Percentiles rank a stretch among this genome's conserved stretches.
These are phyloP conservation scores for Intubia oerlemansii DNA, from an alignment of 2,329 filamentous ascomycete species.

Conservation along the genomic window DNA sequence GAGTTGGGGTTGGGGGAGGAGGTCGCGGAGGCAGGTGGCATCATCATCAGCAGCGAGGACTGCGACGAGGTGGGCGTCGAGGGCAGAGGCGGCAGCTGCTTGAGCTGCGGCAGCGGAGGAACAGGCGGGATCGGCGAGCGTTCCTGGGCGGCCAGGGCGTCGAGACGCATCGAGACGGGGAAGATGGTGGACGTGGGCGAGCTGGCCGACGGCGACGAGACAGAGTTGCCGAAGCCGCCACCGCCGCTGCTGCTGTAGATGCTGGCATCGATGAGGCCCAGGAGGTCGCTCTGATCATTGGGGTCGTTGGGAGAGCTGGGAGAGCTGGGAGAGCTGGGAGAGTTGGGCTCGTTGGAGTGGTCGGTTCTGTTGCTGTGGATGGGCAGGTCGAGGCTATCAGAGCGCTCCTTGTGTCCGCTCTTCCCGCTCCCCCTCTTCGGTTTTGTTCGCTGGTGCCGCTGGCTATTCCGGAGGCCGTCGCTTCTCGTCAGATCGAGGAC, in stretches of 20 bases:
- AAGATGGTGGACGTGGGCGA: constrained; percentile 5
- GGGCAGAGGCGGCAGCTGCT: neutral
- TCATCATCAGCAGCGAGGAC: neutral
- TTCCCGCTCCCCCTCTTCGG: too few relatives aligned
- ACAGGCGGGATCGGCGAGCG: neutral
- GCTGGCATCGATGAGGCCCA: constrained; percentile 1
- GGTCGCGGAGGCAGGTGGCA: constrained; percentile 1
- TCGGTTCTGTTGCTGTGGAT: constrained; percentile 18
- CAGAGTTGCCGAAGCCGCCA: too few relatives aligned
- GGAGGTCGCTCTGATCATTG: too few relatives aligned
- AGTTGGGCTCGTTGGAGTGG: too few relatives aligned
- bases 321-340: too few relatives aligned
- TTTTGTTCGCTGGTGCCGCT: constrained; percentile 18
- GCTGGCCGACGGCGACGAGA: too few relatives aligned
- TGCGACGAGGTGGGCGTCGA: too few relatives aligned
- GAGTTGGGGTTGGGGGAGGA: too few relatives aligned
- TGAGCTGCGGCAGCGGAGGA: constrained; percentile 1
- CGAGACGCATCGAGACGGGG: constrained; percentile 4
- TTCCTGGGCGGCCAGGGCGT: constrained; percentile 4
- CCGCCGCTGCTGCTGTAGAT: constrained; percentile 2
- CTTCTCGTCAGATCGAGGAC: constrained; percentile 24
- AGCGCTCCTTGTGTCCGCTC: too few relatives aligned
- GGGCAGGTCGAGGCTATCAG: constrained; percentile 28
- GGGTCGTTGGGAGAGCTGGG: too few relatives aligned
- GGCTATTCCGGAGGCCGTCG: neutral